Evolutionary conservation across 2,329 filamentous ascomycete genomes (phyloP).

Genomic region (Exophiala viscosa): DNA sequence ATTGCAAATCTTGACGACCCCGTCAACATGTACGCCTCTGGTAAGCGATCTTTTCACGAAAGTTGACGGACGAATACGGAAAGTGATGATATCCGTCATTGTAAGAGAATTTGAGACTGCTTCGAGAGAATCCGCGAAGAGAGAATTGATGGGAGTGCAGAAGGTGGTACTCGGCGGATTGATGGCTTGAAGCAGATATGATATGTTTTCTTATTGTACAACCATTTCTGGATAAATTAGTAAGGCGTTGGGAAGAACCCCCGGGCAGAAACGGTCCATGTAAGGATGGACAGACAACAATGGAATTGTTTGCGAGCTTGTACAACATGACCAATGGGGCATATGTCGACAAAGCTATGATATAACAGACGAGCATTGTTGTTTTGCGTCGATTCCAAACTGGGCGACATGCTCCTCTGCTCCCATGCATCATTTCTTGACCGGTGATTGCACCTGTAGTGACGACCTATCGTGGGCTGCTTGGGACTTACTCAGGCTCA

Average conservation of each 20-base stretch:
- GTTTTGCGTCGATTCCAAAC: too few species aligned
- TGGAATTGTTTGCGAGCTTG: not conserved
- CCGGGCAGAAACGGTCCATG: not conserved
- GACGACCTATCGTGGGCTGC: too few species aligned
- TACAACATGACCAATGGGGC: not conserved
- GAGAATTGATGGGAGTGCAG: conserved; percentile 78
- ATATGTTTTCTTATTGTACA: conserved; percentile 2
- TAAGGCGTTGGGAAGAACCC: conserved; percentile 12
- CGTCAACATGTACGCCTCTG: conserved; percentile 64
- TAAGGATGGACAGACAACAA: not conserved
- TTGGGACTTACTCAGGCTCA: too few species aligned
- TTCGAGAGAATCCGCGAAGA: conserved; percentile 69
- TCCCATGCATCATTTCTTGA: too few species aligned
- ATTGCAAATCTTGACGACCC: conserved; percentile 68
- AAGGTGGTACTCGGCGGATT: conserved; percentile 86
- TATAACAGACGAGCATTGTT: not conserved
- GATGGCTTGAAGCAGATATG: conserved; percentile 47
- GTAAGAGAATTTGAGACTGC: conserved; percentile 92
- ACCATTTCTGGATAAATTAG: conserved; percentile 12
- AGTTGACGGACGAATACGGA: conserved; percentile 78
- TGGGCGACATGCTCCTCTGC: too few species aligned
- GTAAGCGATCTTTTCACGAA: conserved; percentile 87
- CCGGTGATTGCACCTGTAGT: too few species aligned
- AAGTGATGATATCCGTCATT: conserved; percentile 80
- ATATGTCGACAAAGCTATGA: not conserved